These are phyloP conservation scores for Sporothrix brunneoviolacea DNA, from an alignment of 2,329 filamentous ascomycete species.

Conservation along the genomic window DNA sequence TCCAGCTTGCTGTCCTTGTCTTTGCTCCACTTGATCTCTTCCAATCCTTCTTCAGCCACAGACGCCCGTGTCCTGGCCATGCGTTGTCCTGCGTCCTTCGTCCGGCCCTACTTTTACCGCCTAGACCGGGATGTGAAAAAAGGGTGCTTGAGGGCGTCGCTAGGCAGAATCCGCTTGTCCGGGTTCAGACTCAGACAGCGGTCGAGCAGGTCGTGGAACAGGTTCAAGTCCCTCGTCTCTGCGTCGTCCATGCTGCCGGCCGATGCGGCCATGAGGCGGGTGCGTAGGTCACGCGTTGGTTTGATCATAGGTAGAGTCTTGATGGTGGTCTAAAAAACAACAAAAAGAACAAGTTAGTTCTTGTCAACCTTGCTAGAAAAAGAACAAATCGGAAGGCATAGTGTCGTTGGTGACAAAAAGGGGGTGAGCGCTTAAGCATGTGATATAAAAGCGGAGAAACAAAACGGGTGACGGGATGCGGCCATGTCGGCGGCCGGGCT, in stretches of 20 bases:
- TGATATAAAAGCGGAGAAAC: neutral
- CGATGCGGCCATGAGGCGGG: constrained; percentile 67
- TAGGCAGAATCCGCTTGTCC: constrained; percentile 81
- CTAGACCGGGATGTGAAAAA: constrained; percentile 58
- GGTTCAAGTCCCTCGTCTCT: constrained; percentile 69
- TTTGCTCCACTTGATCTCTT: too few species aligned
- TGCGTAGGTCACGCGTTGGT: constrained; percentile 74
- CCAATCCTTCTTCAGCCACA: too few species aligned
- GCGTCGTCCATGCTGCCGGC: constrained; percentile 63
- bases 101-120: neutral
- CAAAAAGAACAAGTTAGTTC: too few species aligned
- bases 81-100: too few species aligned
- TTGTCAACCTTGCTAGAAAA: too few species aligned
- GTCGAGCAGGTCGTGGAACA: constrained; percentile 83
- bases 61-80: too few species aligned
- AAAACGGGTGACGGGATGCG: neutral
- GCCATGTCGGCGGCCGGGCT: neutral
- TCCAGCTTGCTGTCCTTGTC: too few species aligned
- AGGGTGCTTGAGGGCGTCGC: constrained; percentile 80
- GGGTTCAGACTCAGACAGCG: constrained; percentile 84
- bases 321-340: constrained; percentile 50
- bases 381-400: too few species aligned
- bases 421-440: neutral
- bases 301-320: constrained; percentile 64
- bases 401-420: too few species aligned